These are phyloP conservation scores for Penicillium canariense DNA, from an alignment of 495 filamentous ascomycete species.

Conservation along the genomic window DNA sequence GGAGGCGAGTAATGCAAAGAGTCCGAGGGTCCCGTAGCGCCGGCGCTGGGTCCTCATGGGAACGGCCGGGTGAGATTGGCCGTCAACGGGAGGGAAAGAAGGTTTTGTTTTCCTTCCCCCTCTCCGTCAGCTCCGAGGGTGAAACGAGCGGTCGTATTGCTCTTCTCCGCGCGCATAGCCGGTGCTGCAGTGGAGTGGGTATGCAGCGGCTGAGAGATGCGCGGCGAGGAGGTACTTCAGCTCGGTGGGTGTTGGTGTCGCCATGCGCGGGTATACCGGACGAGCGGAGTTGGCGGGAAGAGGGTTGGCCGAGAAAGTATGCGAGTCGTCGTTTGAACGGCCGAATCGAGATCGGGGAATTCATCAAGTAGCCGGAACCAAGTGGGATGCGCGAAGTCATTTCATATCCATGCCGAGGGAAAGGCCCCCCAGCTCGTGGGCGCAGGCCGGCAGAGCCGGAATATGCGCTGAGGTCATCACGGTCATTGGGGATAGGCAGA, in stretches of 20 bases:
- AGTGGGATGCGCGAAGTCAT: constrained; percentile 31
- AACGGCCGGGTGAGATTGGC: constrained; percentile 2
- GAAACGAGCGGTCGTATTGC: background rate
- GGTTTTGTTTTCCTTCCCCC: background rate
- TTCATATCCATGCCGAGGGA: constrained; percentile 35
- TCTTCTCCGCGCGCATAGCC: background rate
- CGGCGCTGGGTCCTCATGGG: constrained; percentile 10
- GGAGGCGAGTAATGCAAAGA: constrained; percentile 11
- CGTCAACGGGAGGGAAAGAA: background rate
- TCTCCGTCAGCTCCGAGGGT: background rate
- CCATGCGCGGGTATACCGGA: background rate
- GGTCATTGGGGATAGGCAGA: constrained; percentile 35
- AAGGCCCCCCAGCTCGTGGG: constrained; percentile 28
- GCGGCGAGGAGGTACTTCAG: background rate
- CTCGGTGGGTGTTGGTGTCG: background rate
- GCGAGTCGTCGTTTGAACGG: constrained; percentile 9
- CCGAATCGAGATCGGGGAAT: constrained; percentile 20
- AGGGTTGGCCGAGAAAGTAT: background rate
- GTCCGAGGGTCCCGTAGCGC: constrained; percentile 12
- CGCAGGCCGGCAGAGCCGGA: constrained; percentile 22
- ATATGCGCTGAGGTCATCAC: constrained; percentile 36
- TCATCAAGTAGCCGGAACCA: constrained; percentile 25
- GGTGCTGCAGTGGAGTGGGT: background rate
- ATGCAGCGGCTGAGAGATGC: background rate
- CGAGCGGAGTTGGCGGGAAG: background rate